These are phyloP conservation scores for Penicillium polonicum DNA, from an alignment of 2,329 filamentous ascomycete genomes.

Conservation along the genomic window DNA sequence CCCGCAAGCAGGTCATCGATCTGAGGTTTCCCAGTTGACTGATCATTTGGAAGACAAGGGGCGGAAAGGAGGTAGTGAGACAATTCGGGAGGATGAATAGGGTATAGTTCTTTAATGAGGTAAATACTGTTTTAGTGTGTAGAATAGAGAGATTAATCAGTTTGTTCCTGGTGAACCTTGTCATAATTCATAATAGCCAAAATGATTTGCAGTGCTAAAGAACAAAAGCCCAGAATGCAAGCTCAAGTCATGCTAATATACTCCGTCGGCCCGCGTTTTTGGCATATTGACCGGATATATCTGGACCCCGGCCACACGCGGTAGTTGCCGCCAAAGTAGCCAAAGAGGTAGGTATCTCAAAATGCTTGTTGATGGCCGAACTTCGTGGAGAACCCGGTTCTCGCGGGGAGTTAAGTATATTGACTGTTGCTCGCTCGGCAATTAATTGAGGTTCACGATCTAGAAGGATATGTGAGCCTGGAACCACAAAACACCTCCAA, in stretches of 20 bases:
- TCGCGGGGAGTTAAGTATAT: slow-evolving; percentile 18
- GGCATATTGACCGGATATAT: neutral
- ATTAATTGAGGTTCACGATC: neutral
- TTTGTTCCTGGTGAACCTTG: too few species aligned
- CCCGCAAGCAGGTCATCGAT: neutral
- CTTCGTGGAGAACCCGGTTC: slow-evolving; percentile 9
- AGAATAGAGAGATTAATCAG: neutral
- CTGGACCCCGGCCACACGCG: neutral
- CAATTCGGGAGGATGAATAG: slow-evolving; percentile 2
- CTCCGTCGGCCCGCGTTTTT: neutral
- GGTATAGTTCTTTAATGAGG: neutral
- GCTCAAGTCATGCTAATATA: neutral
- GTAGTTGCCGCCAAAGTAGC: neutral
- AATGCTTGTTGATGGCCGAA: slow-evolving; percentile 18
- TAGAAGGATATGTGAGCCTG: neutral
- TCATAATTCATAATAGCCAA: neutral
- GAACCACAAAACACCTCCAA: neutral
- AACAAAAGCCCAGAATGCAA: neutral
- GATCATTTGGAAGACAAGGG: neutral
- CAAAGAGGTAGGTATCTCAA: slow-evolving; percentile 20
- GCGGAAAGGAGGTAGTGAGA: neutral
- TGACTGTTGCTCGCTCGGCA: slow-evolving; percentile 17
- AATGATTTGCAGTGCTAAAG: neutral
- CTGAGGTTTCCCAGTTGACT: neutral
- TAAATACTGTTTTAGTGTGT: neutral